Base-by-base conservation (phyloP, 2,329 filamentous ascomycete genomes). In the Aspergillus niger region DNA sequence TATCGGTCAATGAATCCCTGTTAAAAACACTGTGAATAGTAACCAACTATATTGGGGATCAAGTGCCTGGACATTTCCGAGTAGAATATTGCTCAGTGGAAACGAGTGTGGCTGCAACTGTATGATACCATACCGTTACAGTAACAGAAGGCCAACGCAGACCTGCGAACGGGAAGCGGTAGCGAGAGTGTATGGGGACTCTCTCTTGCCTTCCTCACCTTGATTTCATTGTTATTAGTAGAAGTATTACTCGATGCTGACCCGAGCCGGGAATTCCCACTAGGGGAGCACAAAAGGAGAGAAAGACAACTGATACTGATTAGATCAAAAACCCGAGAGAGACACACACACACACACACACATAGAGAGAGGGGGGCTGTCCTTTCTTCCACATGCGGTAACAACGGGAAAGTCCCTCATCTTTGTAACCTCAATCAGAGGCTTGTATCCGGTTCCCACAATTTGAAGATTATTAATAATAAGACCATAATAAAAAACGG, bases 61-160 rank as follows among this genome's bases (percentile, higher is more conserved):
- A 36, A 15, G 20, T 20, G 20, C 20, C 20, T 20, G 20, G 20
- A 20, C 20, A 20, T 20, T 20, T 20, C 20, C 20, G 20, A 36
- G 32, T 15, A 36, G 47, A 10, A 50, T 32, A 32, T 30, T 50
- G 26, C 10, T 30, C n/a, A 20, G 26, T 30, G 24, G 24, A 8
- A 30, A 17, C 15, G 8, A 30, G 36, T 62, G 62, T 63, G 60
- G 62, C 58, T 65, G 63, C 58, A 59, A 57, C 52, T 13, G 62
- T 66, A 66, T 50, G 47, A 58, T 61, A 63, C 63, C 20, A 52
- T 60, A 56, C 47, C 3, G 38, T 41, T 56, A 58, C 61, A n/a
- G 20, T 52, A 59, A 52, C 32, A 47, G 36, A 49, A 20, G 22
- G 30, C 38, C 26, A 51, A 24, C 48, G 11, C 26, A 30, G 48